Percentiles rank a stretch among this genome's conserved stretches.
phyloP scores from a whole-genome alignment of 306 rosid genomes.

The Hippophae gyantsensis region DNA sequence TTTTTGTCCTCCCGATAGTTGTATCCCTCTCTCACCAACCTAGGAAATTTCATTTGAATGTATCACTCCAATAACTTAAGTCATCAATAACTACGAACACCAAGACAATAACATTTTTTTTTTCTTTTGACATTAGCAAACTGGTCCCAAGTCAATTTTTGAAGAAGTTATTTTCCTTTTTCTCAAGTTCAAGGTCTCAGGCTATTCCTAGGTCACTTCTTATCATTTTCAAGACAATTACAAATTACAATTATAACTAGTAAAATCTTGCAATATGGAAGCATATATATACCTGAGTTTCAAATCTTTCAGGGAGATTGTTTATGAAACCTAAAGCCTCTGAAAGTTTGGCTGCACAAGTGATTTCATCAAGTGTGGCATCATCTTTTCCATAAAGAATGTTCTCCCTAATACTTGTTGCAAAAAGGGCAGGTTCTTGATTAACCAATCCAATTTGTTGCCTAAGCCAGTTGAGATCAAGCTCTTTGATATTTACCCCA shows the following conservation, averaged over 20 bases:
- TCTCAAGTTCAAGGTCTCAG: too few relatives aligned
- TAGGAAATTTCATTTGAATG: conserved; percentile 15
- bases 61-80: not conserved
- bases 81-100: too few relatives aligned
- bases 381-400: conserved; percentile 84
- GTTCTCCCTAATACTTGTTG: conserved; percentile 82
- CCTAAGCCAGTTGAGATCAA: conserved; percentile 88
- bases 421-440: conserved; percentile 96
- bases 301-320: conserved; percentile 87
- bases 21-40: conserved; percentile 99
- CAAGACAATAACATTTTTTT: too few relatives aligned
- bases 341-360: conserved; percentile 73
- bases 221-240: not conserved
- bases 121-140: too few relatives aligned
- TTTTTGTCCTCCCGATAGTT: conserved; percentile 90
- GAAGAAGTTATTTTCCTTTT: too few relatives aligned
- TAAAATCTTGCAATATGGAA: not conserved
- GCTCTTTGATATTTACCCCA: conserved; percentile 40
- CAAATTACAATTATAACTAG: not conserved
- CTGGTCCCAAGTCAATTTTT: too few relatives aligned
- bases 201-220: not conserved
- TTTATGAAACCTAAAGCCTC: conserved; percentile 77
- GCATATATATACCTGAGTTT: conserved; percentile 61
- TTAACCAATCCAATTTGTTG: conserved; percentile 80
- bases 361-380: conserved; percentile 76